These are phyloP conservation scores for Verticillium zaregamsianum DNA, from an alignment of 2,329 filamentous ascomycete species.

Conservation along the genomic window DNA sequence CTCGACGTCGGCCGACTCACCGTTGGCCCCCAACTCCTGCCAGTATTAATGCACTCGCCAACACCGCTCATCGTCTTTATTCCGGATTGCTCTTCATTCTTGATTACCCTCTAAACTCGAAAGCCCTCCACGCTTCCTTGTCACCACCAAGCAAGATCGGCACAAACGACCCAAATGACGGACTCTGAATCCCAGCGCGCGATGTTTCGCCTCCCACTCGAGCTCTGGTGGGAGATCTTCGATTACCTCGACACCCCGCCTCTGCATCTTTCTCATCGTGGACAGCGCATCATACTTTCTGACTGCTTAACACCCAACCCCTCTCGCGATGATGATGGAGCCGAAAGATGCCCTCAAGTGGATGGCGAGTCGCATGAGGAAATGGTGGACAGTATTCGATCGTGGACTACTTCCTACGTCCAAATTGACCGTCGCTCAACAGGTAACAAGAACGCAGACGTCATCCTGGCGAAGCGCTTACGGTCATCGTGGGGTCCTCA, in stretches of 20 bases:
- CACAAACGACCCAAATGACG: not conserved
- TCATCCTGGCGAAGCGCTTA: not conserved
- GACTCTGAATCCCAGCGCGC: not conserved
- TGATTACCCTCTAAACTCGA: not conserved
- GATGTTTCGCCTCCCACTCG: not conserved
- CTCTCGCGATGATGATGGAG: not conserved
- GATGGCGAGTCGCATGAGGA: too few relatives aligned
- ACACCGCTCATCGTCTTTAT: not conserved
- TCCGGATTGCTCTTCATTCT: not conserved
- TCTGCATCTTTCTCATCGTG: not conserved
- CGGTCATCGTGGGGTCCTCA: not conserved
- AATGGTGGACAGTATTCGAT: too few relatives aligned
- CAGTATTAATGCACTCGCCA: not conserved
- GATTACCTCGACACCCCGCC: not conserved
- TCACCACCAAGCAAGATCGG: not conserved
- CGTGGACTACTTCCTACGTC: too few relatives aligned
- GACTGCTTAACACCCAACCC: not conserved
- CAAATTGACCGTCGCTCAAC: not conserved
- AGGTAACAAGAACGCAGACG: not conserved
- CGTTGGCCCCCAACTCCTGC: not conserved
- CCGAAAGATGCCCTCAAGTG: not conserved
- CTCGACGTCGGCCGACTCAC: not conserved
- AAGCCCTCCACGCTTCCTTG: not conserved
- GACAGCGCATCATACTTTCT: not conserved
- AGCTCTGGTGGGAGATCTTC: not conserved